These are phyloP conservation scores for Saturnispora besseyi DNA, from an alignment of 805 yeast species.

Conservation along the genomic window DNA sequence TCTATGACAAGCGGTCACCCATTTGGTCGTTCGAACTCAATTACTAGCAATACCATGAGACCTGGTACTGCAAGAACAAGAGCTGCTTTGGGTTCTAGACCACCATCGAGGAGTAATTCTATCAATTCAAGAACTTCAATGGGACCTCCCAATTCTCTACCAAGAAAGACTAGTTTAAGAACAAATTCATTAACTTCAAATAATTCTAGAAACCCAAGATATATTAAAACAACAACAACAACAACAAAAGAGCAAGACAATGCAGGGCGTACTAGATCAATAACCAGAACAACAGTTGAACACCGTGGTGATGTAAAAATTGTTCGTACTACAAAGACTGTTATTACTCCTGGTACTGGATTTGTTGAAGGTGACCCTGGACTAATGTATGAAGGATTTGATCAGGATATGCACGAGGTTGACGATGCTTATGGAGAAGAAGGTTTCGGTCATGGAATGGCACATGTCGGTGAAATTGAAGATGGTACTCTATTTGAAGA, in stretches of 20 bases:
- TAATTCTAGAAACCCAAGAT: constrained; percentile 19
- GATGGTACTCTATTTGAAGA: background rate
- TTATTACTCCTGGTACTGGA: constrained; percentile 16
- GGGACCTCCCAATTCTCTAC: background rate
- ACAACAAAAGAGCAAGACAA: constrained; percentile 44
- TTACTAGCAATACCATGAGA: background rate
- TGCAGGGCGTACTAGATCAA: constrained; percentile 45
- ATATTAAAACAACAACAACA: constrained; percentile 29
- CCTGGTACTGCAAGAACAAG: background rate
- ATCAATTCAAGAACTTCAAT: constrained; percentile 2
- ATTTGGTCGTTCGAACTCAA: background rate
- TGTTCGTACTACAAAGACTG: constrained; percentile 36
- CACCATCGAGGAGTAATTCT: constrained; percentile 20
- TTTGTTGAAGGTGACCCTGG: constrained; percentile 22
- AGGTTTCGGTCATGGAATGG: background rate
- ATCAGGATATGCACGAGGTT: constrained; percentile 18
- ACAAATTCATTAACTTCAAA: constrained; percentile 26
- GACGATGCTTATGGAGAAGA: constrained; percentile 16
- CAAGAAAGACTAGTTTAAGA: constrained; percentile 11
- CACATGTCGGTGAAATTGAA: constrained; percentile 3
- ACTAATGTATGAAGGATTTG: constrained; percentile 16
- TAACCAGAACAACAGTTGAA: constrained; percentile 45
- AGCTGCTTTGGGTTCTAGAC: constrained; percentile 4
- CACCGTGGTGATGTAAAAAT: constrained; percentile 41
- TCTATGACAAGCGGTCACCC: constrained; percentile 16